Conservation (phyloP, 1,284 basidiomycete genomes). For the Sanghuangporus sanghuang region DNA sequence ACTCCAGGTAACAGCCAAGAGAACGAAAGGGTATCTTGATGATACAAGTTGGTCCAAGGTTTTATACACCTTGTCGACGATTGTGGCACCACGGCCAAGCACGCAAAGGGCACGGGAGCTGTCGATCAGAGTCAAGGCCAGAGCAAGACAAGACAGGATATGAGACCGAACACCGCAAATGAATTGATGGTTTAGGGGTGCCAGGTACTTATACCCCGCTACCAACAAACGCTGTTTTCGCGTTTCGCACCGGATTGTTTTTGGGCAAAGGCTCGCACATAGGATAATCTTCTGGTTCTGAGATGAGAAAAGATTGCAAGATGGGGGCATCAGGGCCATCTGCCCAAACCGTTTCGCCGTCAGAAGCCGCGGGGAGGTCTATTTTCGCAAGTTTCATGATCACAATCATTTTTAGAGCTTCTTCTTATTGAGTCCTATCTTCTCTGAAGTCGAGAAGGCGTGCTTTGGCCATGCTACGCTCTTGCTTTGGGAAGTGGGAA, state of each 20-base stretch:
- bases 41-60: neutral
- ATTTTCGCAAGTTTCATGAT: neutral
- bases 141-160: neutral
- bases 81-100: neutral
- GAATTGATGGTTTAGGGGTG: neutral
- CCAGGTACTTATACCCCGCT: neutral
- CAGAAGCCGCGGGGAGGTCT: neutral
- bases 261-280: no score
- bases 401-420: no score
- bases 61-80: neutral
- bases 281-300: neutral
- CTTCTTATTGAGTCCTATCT: no score
- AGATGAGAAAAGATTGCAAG: neutral
- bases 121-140: neutral
- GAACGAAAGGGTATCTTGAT: neutral
- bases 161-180: neutral
- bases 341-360: neutral
- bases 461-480: no score
- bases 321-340: neutral
- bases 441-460: no score
- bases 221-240: neutral
- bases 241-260: neutral
- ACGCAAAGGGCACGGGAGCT: neutral
- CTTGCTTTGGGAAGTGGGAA: neutral
- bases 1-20: neutral